Base-by-base conservation (phyloP, 2,329 filamentous ascomycete genomes). In the Colletotrichum theobromicola region DNA sequence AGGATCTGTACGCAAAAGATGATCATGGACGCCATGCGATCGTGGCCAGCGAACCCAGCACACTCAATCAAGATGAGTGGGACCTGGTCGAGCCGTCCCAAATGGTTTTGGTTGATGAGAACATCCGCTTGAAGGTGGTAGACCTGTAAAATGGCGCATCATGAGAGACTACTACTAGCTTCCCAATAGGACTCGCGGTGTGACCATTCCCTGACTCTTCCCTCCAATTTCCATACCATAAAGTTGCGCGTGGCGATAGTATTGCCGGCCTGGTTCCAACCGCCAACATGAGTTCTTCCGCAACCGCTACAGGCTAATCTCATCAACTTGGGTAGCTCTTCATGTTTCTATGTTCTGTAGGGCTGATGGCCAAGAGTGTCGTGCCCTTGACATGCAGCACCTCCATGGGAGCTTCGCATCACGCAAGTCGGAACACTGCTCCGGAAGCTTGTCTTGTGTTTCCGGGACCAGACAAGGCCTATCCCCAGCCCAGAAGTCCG, bases 21-120 rank as follows among this genome's bases (percentile, higher is more conserved):
- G 18, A 37, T n/a, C 69, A 75, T 28, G 62, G 53, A 12, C 35
- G 46, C 6, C 72, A 75, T 26, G 57, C 72, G 2, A 37, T 68
- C 5, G 72, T 73, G 35, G 72, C 72, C 5, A 75, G 72, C 34
- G 72, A 73, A 28, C 72, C 72, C 4, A 73, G 69, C 18, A 68
- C 69, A 12, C 61, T 73, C 9, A 73, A 75, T 2, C 42, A 21
- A 18, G 18, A 61, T 9, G 72, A 73, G 46, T 73, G 72, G 72
- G 46, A 63, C 7, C 57, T 74, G 18, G 16, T 74, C 26, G 55
- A 72, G 42, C 62, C 68, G 12, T 71, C 67, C 0, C 68, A 74
- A 46, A 72, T 74, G 72, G 72, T 74, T 7, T 15, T 72, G 2
- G 69, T 70, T 2, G 68, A 74, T 15, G 55, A 67, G 10, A 18